Base-by-base conservation (phyloP, 164 flowering plant genomes). In the Chloranthus sessilifolius region DNA sequence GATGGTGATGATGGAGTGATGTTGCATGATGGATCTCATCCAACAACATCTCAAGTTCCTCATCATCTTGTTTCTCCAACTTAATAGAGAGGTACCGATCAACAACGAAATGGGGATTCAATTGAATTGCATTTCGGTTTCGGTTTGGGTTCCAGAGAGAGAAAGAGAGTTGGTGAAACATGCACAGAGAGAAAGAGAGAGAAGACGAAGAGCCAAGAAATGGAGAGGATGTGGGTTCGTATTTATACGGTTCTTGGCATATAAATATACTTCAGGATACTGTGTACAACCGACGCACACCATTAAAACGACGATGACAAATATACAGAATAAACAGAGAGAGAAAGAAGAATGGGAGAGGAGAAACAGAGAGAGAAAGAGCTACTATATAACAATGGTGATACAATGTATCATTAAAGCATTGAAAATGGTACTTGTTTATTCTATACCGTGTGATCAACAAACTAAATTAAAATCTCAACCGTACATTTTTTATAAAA, bases 21-120 rank as follows among this genome's bases (percentile, higher is more conserved):
- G 68, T 50, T 41, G 60, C 70, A 57, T 60, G 70, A 41, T 63
- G 69, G 64, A 70, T 71, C 71, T 68, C 71, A 34, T 51, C 62
- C 61, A 71, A 68, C 47, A 74, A 47, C 58, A 25, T 60, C 33
- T 67, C 73, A 35, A 71, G 24, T 52, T 68, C 76, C 7, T 55
- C 58, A 40, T 68, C 69, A 2, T 64, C 62, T 22, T 41, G 47
- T 29, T 41, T 53, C 47, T 41, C 27, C 14, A 40, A 19, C 68
- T 66, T 68, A 70, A 68, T 72, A n/a, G n/a, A n/a, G n/a, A n/a
- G n/a, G n/a, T n/a, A n/a, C n/a, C n/a, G n/a, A n/a, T n/a, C n/a
- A n/a, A n/a, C n/a, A n/a, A n/a, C n/a, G n/a, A n/a, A n/a, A n/a
- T n/a, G 35, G 28, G 17, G n/a, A 47, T 56, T 63, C 60, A 56